Evolutionary conservation across 1,284 basidiomycete species (phyloP).

Genomic region (Naganishia cerealis): DNA sequence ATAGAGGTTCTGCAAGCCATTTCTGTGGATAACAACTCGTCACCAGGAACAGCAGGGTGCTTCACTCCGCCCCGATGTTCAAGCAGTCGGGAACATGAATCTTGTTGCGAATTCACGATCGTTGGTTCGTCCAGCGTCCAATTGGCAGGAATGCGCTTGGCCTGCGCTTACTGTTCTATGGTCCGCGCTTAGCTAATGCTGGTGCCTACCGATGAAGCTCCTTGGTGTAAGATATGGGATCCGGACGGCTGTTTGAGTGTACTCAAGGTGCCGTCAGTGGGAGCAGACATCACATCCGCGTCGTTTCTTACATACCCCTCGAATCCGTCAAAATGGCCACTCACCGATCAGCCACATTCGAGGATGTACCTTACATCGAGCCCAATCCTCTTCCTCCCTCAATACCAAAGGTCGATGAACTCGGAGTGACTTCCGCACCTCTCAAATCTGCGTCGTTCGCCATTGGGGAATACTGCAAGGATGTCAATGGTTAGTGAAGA

Average conservation of each 20-base stretch:
- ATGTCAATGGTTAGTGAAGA: slow-evolving; percentile 79
- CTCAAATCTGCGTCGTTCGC: slow-evolving; percentile 97
- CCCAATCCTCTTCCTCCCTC: slow-evolving; percentile 71
- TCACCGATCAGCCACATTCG: slow-evolving; percentile 46
- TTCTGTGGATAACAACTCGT: neutral
- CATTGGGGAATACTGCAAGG: slow-evolving; percentile 91
- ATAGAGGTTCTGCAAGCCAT: slow-evolving; percentile 24
- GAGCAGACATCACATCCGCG: neutral
- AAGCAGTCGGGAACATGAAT: neutral
- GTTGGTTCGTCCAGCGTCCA: slow-evolving; percentile 22
- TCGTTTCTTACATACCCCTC: neutral
- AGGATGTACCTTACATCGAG: slow-evolving; percentile 61
- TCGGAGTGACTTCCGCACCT: slow-evolving; percentile 88
- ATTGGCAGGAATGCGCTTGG: slow-evolving; percentile 21
- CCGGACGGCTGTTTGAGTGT: neutral
- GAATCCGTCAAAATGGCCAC: slow-evolving; percentile 37
- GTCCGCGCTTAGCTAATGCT: slow-evolving; percentile 21
- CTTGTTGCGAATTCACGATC: slow-evolving; percentile 22
- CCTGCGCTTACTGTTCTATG: slow-evolving; percentile 4
- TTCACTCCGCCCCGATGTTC: neutral
- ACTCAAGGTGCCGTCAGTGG: neutral
- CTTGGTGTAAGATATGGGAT: neutral
- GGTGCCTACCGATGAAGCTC: neutral
- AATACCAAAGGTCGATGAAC: slow-evolving; percentile 81
- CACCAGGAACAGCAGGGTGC: neutral